These are phyloP conservation scores for Xanthoceras sorbifolium DNA, from an alignment of 345 rosid species.

Conservation along the genomic window DNA sequence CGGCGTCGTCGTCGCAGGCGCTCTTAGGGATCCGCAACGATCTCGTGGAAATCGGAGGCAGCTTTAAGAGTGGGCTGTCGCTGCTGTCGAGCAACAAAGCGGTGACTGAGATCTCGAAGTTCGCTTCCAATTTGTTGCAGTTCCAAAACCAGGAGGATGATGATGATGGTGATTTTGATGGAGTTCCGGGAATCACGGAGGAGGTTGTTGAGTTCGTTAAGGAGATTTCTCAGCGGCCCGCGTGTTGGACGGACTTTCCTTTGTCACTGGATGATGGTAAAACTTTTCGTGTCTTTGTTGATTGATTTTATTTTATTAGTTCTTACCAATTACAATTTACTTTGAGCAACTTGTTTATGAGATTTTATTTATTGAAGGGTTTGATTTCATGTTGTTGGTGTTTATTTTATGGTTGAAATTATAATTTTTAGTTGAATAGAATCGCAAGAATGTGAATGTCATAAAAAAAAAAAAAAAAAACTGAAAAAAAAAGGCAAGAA, in stretches of 20 bases:
- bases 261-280: constrained; percentile 50
- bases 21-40: constrained; percentile 65
- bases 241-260: constrained; percentile 73
- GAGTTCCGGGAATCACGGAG: constrained; percentile 52
- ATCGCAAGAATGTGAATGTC: neutral
- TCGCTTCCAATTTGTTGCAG: constrained; percentile 53
- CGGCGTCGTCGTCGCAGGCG: constrained; percentile 25
- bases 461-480: too few relatives aligned
- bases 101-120: constrained; percentile 46
- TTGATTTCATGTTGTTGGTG: neutral
- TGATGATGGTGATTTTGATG: constrained; percentile 28
- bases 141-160: constrained; percentile 30
- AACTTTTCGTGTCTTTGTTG: neutral
- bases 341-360: too few relatives aligned
- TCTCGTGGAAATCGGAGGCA: constrained; percentile 71
- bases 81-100: constrained; percentile 43
- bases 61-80: constrained; percentile 55
- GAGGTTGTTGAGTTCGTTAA: constrained; percentile 56
- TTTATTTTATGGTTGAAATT: constrained; percentile 9
- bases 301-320: neutral
- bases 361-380: too few relatives aligned
- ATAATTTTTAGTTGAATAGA: neutral
- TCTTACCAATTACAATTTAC: neutral
- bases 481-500: too few relatives aligned
- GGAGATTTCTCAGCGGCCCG: constrained; percentile 53